Evolutionary conservation across 306 rosid species (phyloP).

Genomic region (Cicer pinnatifidum): DNA sequence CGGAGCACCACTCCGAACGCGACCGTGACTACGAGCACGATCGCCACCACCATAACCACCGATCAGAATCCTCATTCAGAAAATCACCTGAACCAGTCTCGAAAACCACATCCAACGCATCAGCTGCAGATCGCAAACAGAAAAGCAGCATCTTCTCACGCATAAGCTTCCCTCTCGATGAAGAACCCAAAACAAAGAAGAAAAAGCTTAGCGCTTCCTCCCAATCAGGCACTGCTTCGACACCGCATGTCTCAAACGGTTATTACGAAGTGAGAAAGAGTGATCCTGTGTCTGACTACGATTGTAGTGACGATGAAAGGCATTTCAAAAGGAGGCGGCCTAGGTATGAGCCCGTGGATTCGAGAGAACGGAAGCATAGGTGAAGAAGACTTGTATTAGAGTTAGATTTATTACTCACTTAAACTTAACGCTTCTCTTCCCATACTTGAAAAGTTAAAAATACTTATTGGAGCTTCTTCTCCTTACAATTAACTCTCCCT

Average conservation of each 20-base stretch:
- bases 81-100: background rate
- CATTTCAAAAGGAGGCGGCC: slow-evolving; percentile 10
- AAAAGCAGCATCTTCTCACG: slow-evolving; percentile 3
- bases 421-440: background rate
- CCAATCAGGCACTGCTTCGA: background rate
- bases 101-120: background rate
- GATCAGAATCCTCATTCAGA: background rate
- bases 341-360: background rate
- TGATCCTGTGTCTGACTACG: background rate
- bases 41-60: background rate
- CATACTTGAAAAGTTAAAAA: background rate
- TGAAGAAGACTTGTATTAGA: background rate
- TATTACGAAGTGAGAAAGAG: background rate
- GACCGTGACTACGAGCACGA: background rate
- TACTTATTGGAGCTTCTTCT: background rate
- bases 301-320: background rate
- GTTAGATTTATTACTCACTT: background rate
- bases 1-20: background rate
- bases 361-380: background rate
- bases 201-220: background rate
- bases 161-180: background rate
- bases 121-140: background rate
- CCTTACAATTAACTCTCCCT: background rate
- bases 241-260: background rate
- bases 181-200: slow-evolving; percentile 1